These are phyloP conservation scores for Acacia confusa DNA, from an alignment of 306 rosid species.

Conservation along the genomic window DNA sequence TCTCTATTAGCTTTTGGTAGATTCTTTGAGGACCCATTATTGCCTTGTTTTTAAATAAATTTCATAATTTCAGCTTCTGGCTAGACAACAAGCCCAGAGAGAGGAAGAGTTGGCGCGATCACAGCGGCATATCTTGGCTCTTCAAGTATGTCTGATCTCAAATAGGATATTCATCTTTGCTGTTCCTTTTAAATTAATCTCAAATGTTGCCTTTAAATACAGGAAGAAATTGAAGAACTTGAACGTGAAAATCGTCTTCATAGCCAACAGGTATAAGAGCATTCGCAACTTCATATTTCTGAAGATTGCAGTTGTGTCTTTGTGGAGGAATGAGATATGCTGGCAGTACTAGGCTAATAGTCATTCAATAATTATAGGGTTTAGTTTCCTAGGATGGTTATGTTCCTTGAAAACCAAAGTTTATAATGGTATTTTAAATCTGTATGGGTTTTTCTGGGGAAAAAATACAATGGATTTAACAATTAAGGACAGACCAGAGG, in stretches of 20 bases:
- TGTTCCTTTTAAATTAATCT: not conserved
- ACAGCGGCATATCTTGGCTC: slow-evolving; percentile 96
- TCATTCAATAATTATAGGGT: not conserved
- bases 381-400: slow-evolving; percentile 5
- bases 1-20: slow-evolving; percentile 6
- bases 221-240: slow-evolving; percentile 99
- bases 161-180: slow-evolving; percentile 25
- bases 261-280: slow-evolving; percentile 76
- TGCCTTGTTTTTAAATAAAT: slow-evolving; percentile 15
- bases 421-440: slow-evolving; percentile 11
- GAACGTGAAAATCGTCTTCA: slow-evolving; percentile 96
- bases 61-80: slow-evolving; percentile 68
- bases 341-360: not conserved
- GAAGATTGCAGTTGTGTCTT: slow-evolving; percentile 21
- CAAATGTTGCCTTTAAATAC: slow-evolving; percentile 35
- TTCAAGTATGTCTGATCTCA: slow-evolving; percentile 66
- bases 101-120: slow-evolving; percentile 95
- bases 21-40: slow-evolving; percentile 25
- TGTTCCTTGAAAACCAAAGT: slow-evolving; percentile 19
- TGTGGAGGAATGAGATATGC: slow-evolving; percentile 22
- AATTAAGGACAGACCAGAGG: not conserved
- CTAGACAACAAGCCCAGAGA: slow-evolving; percentile 99
- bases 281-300: slow-evolving; percentile 2
- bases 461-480: slow-evolving; percentile 12
- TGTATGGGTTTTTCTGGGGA: not conserved